Conservation (phyloP, 495 filamentous ascomycete species). For the Evernia prunastri region DNA sequence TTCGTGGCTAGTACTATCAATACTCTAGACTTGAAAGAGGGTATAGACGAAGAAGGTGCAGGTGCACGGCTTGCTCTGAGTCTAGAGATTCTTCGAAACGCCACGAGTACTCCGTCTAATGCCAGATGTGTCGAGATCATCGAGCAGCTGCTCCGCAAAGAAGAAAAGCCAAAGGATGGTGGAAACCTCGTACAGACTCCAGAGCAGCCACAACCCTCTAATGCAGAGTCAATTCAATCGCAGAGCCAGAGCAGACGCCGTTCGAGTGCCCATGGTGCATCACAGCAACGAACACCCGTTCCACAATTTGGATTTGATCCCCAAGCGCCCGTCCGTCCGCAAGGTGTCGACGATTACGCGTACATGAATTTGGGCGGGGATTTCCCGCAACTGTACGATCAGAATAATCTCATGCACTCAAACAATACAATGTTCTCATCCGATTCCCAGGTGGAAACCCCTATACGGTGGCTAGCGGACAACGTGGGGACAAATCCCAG, state of each 20-base stretch:
- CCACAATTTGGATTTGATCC: background rate
- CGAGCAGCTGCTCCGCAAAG: conserved; percentile 4
- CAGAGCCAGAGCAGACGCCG: background rate
- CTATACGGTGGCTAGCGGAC: conserved; percentile 5
- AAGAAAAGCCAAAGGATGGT: background rate
- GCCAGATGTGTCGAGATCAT: conserved; percentile 1
- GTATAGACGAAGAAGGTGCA: background rate
- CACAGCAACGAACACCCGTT: background rate
- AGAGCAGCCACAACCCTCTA: background rate
- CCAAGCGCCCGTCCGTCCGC: background rate
- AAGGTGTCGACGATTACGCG: background rate
- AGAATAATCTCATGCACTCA: background rate
- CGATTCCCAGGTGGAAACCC: background rate
- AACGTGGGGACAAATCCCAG: background rate
- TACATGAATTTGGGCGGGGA: background rate
- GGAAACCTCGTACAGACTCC: background rate
- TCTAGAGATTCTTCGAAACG: conserved; percentile 1
- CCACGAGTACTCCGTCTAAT: conserved; percentile 6
- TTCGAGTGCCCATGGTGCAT: no score
- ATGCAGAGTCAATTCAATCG: background rate
- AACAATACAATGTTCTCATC: background rate
- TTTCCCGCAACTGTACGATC: conserved; percentile 1
- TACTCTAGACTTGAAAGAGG: background rate
- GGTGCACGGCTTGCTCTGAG: conserved; percentile 3
- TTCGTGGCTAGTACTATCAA: background rate